phyloP scores from a whole-genome alignment of 2,329 filamentous ascomycete species.

The Aspergillus japonicus region DNA sequence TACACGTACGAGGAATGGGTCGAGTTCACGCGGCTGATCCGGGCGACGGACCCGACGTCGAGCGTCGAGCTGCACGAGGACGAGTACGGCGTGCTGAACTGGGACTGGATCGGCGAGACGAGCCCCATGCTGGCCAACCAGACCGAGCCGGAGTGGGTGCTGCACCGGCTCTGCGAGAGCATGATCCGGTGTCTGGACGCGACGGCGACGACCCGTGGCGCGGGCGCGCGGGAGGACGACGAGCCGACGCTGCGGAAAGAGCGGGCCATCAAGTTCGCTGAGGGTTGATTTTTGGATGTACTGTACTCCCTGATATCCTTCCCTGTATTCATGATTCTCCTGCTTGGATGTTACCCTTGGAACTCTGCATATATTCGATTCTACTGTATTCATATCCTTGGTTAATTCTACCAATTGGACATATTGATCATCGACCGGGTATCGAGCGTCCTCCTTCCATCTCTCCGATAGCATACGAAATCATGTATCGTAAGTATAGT shows the following conservation, averaged over 20 bases:
- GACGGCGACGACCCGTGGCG: constrained; percentile 16
- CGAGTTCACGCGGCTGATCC: constrained; percentile 74
- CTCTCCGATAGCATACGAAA: too few relatives aligned
- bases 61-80: constrained; percentile 49
- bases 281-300: neutral
- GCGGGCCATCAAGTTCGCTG: constrained; percentile 25
- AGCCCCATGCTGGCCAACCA: constrained; percentile 65
- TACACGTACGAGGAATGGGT: constrained; percentile 87
- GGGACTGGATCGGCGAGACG: constrained; percentile 71
- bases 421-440: too few relatives aligned
- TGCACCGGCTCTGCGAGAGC: constrained; percentile 66
- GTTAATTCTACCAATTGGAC: too few relatives aligned
- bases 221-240: neutral
- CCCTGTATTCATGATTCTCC: too few relatives aligned
- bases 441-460: too few relatives aligned
- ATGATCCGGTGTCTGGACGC: constrained; percentile 48
- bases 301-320: too few relatives aligned
- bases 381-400: too few relatives aligned
- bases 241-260: constrained; percentile 26
- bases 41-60: constrained; percentile 48
- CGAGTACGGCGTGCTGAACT: constrained; percentile 61
- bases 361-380: too few relatives aligned
- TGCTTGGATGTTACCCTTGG: too few relatives aligned
- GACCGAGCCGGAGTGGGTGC: constrained; percentile 65
- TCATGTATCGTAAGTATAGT: too few relatives aligned